phyloP scores from a whole-genome alignment of 176 grass and related monocot species.

The Cenchrus purpureus region DNA sequence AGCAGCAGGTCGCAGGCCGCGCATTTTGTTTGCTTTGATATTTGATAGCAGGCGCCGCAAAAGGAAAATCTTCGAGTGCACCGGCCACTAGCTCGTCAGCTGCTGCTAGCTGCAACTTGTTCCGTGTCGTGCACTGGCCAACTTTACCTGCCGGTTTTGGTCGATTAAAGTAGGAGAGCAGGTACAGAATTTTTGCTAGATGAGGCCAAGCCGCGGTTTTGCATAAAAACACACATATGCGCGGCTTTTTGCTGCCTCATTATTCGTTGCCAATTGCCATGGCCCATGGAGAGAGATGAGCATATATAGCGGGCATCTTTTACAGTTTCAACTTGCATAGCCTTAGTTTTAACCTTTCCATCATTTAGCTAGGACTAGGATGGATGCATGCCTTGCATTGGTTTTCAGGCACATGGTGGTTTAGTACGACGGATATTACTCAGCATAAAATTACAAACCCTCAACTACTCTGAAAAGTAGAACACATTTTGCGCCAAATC shows the following conservation, averaged over 20 bases:
- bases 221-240: neutral
- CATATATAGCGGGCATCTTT: neutral
- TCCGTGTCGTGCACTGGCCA: conserved; percentile 25
- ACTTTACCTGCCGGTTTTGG: conserved; percentile 42
- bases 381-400: neutral
- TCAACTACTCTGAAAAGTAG: neutral
- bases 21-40: neutral
- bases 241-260: conserved; percentile 13
- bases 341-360: neutral
- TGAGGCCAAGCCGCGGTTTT: conserved; percentile 18
- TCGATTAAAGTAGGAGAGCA: conserved; percentile 5
- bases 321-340: conserved; percentile 8
- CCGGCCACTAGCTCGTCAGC: conserved; percentile 7
- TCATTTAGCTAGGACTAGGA: too few relatives aligned
- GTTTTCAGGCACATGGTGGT: neutral
- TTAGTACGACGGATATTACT: too few relatives aligned
- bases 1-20: neutral
- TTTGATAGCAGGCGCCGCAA: neutral
- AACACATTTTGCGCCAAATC: neutral
- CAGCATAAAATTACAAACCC: conserved; percentile 25
- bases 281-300: neutral
- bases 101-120: conserved; percentile 39
- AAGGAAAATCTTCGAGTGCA: conserved; percentile 32
- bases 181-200: conserved; percentile 7
- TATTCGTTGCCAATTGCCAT: neutral